Conservation (phyloP, 495 filamentous ascomycete genomes). For the Penicillium herquei region DNA sequence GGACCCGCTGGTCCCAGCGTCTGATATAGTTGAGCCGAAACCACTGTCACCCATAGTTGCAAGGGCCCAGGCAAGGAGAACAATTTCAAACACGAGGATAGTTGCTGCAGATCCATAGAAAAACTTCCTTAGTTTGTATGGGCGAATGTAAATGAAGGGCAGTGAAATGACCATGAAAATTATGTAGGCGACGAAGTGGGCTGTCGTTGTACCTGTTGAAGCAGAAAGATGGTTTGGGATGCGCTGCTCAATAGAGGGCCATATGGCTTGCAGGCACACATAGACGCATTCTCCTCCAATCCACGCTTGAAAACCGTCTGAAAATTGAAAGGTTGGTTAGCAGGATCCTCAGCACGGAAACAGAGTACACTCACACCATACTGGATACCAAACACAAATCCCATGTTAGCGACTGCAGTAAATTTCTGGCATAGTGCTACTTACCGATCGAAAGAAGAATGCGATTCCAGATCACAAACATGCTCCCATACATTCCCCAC, state of each 20-base stretch:
- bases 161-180: slow-evolving; percentile 20
- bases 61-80: slow-evolving; percentile 12
- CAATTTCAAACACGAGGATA: slow-evolving; percentile 11
- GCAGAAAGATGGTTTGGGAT: slow-evolving; percentile 27
- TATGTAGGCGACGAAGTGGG: slow-evolving; percentile 24
- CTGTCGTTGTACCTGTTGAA: slow-evolving; percentile 27
- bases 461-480: slow-evolving; percentile 29
- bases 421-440: background rate
- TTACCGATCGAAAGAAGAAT: slow-evolving; percentile 26
- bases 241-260: slow-evolving; percentile 17
- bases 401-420: background rate
- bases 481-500: slow-evolving; percentile 25
- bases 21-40: slow-evolving; percentile 10
- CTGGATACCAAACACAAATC: background rate
- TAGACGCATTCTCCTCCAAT: slow-evolving; percentile 28
- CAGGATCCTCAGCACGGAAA: background rate
- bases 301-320: slow-evolving; percentile 28
- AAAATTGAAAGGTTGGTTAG: background rate
- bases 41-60: slow-evolving; percentile 15
- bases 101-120: slow-evolving; percentile 15
- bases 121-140: slow-evolving; percentile 12
- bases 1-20: background rate
- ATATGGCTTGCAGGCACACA: slow-evolving; percentile 24
- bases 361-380: slow-evolving; percentile 5
- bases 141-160: slow-evolving; percentile 16